Evolutionary conservation across 768 basidiomycete species (phyloP).

Genomic region (Chlorophyllum brunneum): DNA sequence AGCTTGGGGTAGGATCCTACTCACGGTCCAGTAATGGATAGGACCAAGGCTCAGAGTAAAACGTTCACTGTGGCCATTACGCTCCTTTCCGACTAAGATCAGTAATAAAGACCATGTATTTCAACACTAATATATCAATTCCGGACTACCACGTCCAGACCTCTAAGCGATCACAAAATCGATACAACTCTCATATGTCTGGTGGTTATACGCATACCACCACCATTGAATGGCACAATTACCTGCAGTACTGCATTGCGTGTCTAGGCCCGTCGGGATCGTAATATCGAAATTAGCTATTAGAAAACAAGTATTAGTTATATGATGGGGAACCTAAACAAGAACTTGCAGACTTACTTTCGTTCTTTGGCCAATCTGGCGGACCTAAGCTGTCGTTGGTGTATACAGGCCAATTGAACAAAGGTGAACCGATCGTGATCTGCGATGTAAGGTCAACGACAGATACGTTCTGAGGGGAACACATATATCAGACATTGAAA

Average conservation of each 20-base stretch:
- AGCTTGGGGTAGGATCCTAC: no score
- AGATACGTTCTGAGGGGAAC: conserved; percentile 27
- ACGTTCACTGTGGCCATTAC: no score
- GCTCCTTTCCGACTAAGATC: no score
- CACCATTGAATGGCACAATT: conserved; percentile 37
- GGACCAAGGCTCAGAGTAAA: no score
- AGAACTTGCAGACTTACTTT: conserved; percentile 22
- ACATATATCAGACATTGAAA: background rate
- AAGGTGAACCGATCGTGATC: conserved; percentile 23
- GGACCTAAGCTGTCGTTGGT: conserved; percentile 27
- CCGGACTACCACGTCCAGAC: background rate
- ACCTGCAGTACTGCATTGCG: conserved; percentile 24
- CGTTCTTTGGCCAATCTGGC: conserved; percentile 29
- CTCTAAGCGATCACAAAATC: conserved; percentile 21
- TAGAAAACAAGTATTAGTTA: background rate
- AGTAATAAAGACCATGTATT: conserved; percentile 2
- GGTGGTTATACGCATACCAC: conserved; percentile 27
- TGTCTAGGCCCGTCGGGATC: conserved; percentile 22
- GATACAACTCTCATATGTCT: conserved; percentile 34
- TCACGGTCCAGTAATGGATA: no score
- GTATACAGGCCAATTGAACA: conserved; percentile 31
- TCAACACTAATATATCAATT: background rate
- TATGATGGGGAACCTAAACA: background rate
- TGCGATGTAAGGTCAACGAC: conserved; percentile 26
- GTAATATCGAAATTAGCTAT: conserved; percentile 28